Percentiles rank a stretch among this genome's conserved stretches.
phyloP scores from a whole-genome alignment of 2,329 filamentous ascomycete genomes.

The Hypoxylon sp. region DNA sequence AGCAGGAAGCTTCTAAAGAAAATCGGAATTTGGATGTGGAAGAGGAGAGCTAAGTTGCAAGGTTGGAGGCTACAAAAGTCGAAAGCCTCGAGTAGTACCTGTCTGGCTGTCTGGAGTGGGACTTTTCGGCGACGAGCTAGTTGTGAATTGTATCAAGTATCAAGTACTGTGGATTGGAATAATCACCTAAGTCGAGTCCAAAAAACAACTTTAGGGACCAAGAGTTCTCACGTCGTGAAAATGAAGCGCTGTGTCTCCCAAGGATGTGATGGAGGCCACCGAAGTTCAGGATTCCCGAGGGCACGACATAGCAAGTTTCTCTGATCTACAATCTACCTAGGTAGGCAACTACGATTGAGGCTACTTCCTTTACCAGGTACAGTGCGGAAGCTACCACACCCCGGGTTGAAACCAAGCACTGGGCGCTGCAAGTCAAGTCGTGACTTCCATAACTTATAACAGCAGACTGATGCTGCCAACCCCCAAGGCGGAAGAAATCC shows the following conservation, averaged over 20 bases:
- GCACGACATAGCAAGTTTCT: not conserved
- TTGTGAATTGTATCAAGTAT: not conserved
- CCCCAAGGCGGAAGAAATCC: too few species aligned
- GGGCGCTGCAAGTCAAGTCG: not conserved
- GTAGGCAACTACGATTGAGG: not conserved
- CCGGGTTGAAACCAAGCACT: not conserved
- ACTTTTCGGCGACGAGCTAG: not conserved
- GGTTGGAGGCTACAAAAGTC: not conserved
- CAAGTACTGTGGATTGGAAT: not conserved
- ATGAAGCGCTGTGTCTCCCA: conserved; percentile 1
- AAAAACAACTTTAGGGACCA: conserved; percentile 6
- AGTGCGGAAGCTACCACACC: not conserved
- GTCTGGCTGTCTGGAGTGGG: not conserved
- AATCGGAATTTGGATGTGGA: not conserved
- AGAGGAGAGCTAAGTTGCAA: not conserved
- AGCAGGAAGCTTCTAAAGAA: not conserved
- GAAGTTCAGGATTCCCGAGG: not conserved
- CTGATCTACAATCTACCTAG: not conserved
- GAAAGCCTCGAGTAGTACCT: not conserved
- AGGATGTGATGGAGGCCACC: not conserved
- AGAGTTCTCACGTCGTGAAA: not conserved
- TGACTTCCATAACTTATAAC: not conserved
- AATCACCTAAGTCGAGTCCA: not conserved
- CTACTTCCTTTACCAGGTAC: not conserved
- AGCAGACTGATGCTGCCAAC: too few species aligned